A percentile compares a stretch with the other conserved stretches of the same genome.
phyloP scores from a whole-genome alignment of 2,329 filamentous ascomycete genomes.

The Aureobasidium zeae region DNA sequence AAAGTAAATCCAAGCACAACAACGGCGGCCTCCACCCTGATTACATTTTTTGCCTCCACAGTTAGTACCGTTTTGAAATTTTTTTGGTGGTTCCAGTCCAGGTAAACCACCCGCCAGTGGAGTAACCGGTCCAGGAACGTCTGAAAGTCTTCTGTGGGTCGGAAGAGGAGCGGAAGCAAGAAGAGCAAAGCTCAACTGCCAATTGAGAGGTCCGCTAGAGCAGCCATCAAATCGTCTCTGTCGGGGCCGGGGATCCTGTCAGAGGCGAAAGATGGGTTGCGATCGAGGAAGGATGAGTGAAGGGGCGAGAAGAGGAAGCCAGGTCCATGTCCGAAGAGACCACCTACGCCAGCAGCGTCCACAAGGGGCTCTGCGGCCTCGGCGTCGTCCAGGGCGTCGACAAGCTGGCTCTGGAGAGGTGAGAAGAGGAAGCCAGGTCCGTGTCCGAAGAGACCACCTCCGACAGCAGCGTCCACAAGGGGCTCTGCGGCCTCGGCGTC shows the following conservation, averaged over 20 bases:
- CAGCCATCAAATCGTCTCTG: neutral
- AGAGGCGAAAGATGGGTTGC: neutral
- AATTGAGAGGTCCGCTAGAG: neutral
- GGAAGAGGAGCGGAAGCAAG: neutral
- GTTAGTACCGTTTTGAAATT: conserved; percentile 2
- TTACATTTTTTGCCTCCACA: conserved; percentile 10
- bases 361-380: too few relatives aligned
- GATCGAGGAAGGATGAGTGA: neutral
- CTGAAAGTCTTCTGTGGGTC: neutral
- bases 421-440: neutral
- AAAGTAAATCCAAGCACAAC: neutral
- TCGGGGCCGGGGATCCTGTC: too few relatives aligned
- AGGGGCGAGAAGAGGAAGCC: neutral
- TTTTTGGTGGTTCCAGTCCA: conserved; percentile 1
- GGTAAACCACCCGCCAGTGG: neutral
- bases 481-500: too few relatives aligned
- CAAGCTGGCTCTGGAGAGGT: too few relatives aligned
- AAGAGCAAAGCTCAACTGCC: conserved; percentile 5
- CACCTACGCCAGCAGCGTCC: too few relatives aligned
- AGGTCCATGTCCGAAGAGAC: neutral
- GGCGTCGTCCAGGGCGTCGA: too few relatives aligned
- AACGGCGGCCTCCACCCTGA: neutral
- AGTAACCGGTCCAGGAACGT: neutral
- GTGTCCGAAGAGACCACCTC: neutral
- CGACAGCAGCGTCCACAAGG: too few relatives aligned